These are phyloP conservation scores for Claviceps fusiformis DNA, from an alignment of 2,329 filamentous ascomycete genomes.

Conservation along the genomic window DNA sequence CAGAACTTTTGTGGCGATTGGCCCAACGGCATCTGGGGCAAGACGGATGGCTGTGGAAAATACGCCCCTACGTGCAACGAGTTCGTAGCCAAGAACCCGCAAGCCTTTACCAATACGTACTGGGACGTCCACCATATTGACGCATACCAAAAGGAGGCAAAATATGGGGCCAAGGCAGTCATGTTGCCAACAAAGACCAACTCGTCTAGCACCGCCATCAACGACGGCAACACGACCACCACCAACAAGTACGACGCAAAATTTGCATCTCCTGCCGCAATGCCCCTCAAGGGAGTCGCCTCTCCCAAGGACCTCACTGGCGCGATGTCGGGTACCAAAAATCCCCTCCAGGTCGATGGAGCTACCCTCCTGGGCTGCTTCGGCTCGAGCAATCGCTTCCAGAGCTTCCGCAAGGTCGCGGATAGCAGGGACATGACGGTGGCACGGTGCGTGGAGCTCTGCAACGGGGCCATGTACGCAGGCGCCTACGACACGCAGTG, in stretches of 20 bases:
- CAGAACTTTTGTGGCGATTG: conserved; percentile 68
- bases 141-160: conserved; percentile 21
- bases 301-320: conserved; percentile 2
- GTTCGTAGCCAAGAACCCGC: conserved; percentile 32
- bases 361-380: conserved; percentile 29
- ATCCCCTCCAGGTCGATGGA: conserved; percentile 19
- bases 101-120: conserved; percentile 27
- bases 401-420: conserved; percentile 18
- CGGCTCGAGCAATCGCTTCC: conserved; percentile 22
- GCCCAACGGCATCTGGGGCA: conserved; percentile 38
- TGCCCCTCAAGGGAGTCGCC: background rate
- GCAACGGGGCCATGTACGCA: conserved; percentile 22
- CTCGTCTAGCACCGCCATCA: conserved; percentile 10
- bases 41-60: conserved; percentile 22
- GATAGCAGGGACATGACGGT: conserved; percentile 25
- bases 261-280: background rate
- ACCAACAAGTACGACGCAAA: background rate
- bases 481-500: conserved; percentile 28
- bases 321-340: conserved; percentile 10
- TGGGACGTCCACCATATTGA: conserved; percentile 45
- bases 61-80: conserved; percentile 31
- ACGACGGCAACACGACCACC: conserved; percentile 8
- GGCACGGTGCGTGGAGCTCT: conserved; percentile 24
- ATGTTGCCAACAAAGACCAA: background rate
- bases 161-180: no score